Percentiles rank a stretch among this genome's conserved stretches.
These are phyloP conservation scores for Talaromyces sp. DNA, from an alignment of 2,329 filamentous ascomycete species.

Conservation along the genomic window DNA sequence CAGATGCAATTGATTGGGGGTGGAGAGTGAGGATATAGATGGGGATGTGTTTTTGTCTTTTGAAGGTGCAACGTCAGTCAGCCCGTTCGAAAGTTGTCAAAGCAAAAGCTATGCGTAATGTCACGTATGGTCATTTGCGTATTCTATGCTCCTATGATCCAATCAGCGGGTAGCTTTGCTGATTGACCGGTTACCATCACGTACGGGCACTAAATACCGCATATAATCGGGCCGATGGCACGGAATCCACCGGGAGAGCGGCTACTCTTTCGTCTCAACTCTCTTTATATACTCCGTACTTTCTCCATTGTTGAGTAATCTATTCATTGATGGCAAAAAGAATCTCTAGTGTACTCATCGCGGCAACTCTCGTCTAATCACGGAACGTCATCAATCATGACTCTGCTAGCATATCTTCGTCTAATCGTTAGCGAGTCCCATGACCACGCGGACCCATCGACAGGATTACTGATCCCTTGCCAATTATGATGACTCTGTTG, in stretches of 20 bases:
- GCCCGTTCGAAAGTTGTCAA: constrained; percentile 8
- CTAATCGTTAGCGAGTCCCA: neutral
- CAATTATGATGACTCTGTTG: constrained; percentile 10
- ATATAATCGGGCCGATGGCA: constrained; percentile 16
- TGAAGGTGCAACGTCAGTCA: constrained; percentile 11
- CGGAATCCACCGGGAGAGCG: constrained; percentile 17
- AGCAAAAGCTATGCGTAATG: constrained; percentile 19
- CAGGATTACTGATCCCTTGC: neutral
- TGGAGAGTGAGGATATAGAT: neutral
- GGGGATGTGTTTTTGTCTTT: constrained; percentile 9
- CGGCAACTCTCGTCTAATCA: neutral
- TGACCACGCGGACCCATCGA: neutral
- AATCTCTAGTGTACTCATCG: neutral
- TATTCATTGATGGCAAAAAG: neutral
- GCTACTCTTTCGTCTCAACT: neutral
- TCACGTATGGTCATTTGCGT: constrained; percentile 16
- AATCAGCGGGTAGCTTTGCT: neutral
- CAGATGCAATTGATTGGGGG: constrained; percentile 5
- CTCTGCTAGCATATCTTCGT: neutral
- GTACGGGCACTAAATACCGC: constrained; percentile 7
- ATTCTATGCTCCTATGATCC: neutral
- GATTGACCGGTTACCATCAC: neutral
- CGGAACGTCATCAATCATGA: neutral
- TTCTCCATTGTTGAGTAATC: neutral
- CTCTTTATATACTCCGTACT: neutral